Evolutionary conservation across 768 basidiomycete species (phyloP), one percentile per base, ranked within the genome.

Genomic region (Tylopilus sp.): DNA sequence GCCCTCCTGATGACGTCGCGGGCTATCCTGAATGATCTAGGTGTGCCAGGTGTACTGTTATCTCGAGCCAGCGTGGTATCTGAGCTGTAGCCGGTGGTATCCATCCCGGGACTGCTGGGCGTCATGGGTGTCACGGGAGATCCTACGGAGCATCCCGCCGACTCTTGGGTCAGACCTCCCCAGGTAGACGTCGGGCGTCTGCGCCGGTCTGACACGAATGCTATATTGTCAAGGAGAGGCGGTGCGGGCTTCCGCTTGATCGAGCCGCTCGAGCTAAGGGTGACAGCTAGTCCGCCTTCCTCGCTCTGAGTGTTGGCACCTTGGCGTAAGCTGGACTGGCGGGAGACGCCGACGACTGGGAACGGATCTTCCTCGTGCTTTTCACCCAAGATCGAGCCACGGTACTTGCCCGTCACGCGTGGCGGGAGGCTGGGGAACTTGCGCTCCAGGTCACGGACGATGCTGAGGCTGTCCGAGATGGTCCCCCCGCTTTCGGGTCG

Each of bases 401-500:
- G 67, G 52, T 53, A 53, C 58, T 53, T 66, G 25, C 61, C 64
- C 20, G 65, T 60, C 21, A 68, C 57, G 38, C 69, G 64, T 31
- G 69, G 62, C 6, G 79, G 80, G 44, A 77, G 70, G 13, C 66
- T 71, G 33, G 84, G 81, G 67, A 85, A 86, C 63, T 76, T 77
- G 35, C 65, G 55, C 6, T 80, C 73, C 47, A 84, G 69, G 31
- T 80, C 78, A 18, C 74, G 76, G 30, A 84, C 74, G 18, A 74
- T 69, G 57, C 71, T 66, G 22, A 78, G 53, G 21, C 71, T 73
- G 51, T 80, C 77, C 3, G 75, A 72, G 26, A 67, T 67, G n/a
- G 66, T 64, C 49, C 40, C 51, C 0, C 55, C 63, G 47, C 68
- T 70, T 17, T 58, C 62, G 20, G 23, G 63, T 21, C 45, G 52